Evolutionary conservation across 768 basidiomycete species (phyloP).

Genomic region (Leccinum barrowsii): DNA sequence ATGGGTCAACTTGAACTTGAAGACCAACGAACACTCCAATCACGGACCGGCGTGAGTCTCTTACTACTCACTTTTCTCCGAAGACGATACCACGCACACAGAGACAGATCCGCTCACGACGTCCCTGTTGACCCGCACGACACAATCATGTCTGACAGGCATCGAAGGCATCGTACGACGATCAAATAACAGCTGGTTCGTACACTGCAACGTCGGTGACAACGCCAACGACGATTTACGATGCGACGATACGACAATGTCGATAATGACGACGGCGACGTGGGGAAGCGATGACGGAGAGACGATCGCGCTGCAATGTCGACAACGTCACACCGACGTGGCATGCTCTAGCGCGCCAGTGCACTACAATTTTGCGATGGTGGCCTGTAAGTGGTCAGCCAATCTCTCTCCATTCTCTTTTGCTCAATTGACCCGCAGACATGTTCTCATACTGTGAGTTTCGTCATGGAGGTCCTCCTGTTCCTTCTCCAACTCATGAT

Average conservation of each 20-base stretch:
- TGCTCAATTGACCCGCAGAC: slow-evolving; percentile 25
- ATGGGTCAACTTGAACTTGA: slow-evolving; percentile 74
- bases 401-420: not conserved
- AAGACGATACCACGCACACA: not conserved
- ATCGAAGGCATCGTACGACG: slow-evolving; percentile 94
- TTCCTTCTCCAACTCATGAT: not conserved
- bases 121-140: slow-evolving; percentile 59
- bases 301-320: too few species aligned
- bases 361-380: slow-evolving; percentile 74
- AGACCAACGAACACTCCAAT: slow-evolving; percentile 76
- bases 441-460: slow-evolving; percentile 52
- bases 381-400: slow-evolving; percentile 39
- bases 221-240: too few species aligned
- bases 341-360: slow-evolving; percentile 54
- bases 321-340: too few species aligned
- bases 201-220: slow-evolving; percentile 93
- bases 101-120: slow-evolving; percentile 85
- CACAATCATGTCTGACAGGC: slow-evolving; percentile 35
- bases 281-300: too few species aligned
- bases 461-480: not conserved
- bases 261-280: too few species aligned
- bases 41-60: slow-evolving; percentile 67
- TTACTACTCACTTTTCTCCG: not conserved
- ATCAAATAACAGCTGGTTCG: slow-evolving; percentile 95
- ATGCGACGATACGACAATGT: too few species aligned